Percentiles rank a stretch among this genome's conserved stretches.
These are phyloP conservation scores for Punica granatum DNA, from an alignment of 345 rosid genomes.

Conservation along the genomic window DNA sequence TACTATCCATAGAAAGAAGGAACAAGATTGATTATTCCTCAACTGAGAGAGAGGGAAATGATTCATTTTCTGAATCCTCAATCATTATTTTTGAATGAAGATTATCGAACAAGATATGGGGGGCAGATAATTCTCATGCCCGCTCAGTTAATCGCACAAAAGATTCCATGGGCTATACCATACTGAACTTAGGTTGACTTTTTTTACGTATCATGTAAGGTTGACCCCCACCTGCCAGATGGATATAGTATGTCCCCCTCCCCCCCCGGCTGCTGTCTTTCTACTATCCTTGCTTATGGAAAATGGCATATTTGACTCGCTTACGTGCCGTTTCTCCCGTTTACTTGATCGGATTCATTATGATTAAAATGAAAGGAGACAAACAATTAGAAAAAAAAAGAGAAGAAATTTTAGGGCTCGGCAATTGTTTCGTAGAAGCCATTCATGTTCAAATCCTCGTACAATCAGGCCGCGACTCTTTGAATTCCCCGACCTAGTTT, in stretches of 20 bases:
- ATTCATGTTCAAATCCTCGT: too few species aligned
- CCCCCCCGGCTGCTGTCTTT: too few species aligned
- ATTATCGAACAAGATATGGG: background rate
- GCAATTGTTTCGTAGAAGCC: too few species aligned
- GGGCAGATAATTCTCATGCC: background rate
- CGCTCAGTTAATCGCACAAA: background rate
- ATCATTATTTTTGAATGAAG: background rate
- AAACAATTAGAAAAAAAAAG: too few species aligned
- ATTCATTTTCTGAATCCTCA: background rate
- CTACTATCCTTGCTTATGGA: background rate
- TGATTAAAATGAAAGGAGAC: too few species aligned
- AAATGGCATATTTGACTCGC: too few species aligned
- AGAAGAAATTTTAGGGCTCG: too few species aligned
- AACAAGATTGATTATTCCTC: background rate
- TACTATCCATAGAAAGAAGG: background rate
- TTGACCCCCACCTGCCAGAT: background rate
- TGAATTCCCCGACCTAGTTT: too few species aligned
- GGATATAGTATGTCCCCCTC: too few species aligned
- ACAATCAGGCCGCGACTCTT: too few species aligned
- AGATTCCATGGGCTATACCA: background rate
- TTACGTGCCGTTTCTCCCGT: too few species aligned
- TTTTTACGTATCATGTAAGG: background rate
- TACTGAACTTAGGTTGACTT: background rate
- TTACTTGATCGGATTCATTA: too few species aligned
- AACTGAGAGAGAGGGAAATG: background rate